phyloP scores from a whole-genome alignment of 148 eudicot genomes.

The Fagopyrum homotropicum region DNA sequence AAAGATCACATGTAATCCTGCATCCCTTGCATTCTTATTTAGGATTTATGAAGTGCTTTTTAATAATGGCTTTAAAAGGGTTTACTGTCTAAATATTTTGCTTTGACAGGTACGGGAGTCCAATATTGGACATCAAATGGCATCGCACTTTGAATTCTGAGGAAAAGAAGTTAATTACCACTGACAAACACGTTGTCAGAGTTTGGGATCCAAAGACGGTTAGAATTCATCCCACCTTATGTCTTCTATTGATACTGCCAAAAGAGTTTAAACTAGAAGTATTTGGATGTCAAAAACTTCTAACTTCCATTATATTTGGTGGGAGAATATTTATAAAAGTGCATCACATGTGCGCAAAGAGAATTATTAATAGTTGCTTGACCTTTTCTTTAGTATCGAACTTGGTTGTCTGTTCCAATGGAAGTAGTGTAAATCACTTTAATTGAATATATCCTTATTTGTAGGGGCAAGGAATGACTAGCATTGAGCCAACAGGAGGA shows the following conservation, averaged over 20 bases:
- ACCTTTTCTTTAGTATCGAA: background rate
- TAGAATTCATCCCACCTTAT: slow-evolving; percentile 18
- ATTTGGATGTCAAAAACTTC: background rate
- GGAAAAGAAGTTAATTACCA: slow-evolving; percentile 56
- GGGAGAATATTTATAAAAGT: background rate
- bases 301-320: background rate
- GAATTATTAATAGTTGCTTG: background rate
- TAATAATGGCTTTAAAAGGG: background rate
- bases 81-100: background rate
- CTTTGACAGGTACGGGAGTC: slow-evolving; percentile 77
- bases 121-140: slow-evolving; percentile 83
- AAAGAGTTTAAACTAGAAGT: background rate
- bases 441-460: slow-evolving; percentile 12
- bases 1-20: slow-evolving; percentile 95
- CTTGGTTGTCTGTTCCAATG: background rate
- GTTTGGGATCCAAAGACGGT: slow-evolving; percentile 98
- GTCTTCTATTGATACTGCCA: background rate
- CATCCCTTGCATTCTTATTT: slow-evolving; percentile 3
- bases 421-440: background rate
- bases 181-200: slow-evolving; percentile 78
- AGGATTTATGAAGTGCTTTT: background rate
- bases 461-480: slow-evolving; percentile 95
- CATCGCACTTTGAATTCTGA: slow-evolving; percentile 74
- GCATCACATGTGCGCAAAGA: background rate
- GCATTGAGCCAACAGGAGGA: slow-evolving; percentile 88